Conservation (phyloP, 805 yeast species). For the Soucietia sequanensis region DNA sequence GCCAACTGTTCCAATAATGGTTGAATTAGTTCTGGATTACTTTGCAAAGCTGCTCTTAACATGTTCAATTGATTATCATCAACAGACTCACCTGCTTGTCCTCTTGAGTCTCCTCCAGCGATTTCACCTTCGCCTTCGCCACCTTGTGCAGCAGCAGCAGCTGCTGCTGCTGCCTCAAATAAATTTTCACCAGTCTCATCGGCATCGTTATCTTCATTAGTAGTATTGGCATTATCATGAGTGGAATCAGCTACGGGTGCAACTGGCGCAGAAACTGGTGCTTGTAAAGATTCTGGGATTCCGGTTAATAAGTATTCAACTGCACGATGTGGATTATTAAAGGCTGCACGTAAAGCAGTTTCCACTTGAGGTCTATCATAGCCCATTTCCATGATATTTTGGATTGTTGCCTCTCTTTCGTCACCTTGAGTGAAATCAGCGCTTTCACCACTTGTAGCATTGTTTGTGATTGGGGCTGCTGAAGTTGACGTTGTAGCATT, state of each 20-base stretch:
- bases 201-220: constrained; percentile 31
- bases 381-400: constrained; percentile 93
- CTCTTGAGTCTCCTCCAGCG: constrained; percentile 15
- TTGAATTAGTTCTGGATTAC: constrained; percentile 86
- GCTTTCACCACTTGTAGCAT: constrained; percentile 25
- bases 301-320: constrained; percentile 93
- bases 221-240: constrained; percentile 16
- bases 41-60: constrained; percentile 74
- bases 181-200: constrained; percentile 43
- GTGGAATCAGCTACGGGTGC: constrained; percentile 19
- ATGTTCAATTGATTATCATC: constrained; percentile 49
- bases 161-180: constrained; percentile 52
- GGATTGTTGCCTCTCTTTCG: constrained; percentile 74
- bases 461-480: constrained; percentile 8
- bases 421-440: constrained; percentile 75
- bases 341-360: constrained; percentile 90
- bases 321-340: constrained; percentile 96
- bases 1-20: constrained; percentile 81
- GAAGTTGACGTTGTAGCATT: constrained; percentile 9
- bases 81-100: constrained; percentile 42
- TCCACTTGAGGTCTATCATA: constrained; percentile 85
- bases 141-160: constrained; percentile 22
- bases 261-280: constrained; percentile 14
- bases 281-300: constrained; percentile 64
- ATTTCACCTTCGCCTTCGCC: constrained; percentile 33